Conservation (phyloP, 2,329 filamentous ascomycete genomes). For the Exophiala lecanii-corni region DNA sequence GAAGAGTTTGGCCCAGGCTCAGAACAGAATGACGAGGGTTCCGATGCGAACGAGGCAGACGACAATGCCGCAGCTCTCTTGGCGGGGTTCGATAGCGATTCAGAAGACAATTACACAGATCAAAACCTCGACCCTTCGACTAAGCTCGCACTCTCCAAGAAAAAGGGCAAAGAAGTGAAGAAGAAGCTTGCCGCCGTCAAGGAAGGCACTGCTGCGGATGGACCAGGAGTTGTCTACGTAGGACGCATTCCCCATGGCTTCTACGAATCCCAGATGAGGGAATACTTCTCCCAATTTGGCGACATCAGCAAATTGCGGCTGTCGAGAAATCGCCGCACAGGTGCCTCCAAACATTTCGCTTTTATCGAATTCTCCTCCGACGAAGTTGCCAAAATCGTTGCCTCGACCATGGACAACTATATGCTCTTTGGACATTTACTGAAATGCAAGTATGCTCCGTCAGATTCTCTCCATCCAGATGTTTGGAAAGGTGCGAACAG, state of each 20-base stretch:
- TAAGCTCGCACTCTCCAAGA: conserved; percentile 41
- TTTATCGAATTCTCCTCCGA: conserved; percentile 80
- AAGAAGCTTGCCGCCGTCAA: conserved; percentile 49
- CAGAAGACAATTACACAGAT: conserved; percentile 43
- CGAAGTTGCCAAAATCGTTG: conserved; percentile 84
- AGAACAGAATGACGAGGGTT: conserved; percentile 26
- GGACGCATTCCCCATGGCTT: conserved; percentile 89
- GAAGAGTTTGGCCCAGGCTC: conserved; percentile 29
- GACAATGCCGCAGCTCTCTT: conserved; percentile 53
- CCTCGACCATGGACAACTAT: conserved; percentile 97
- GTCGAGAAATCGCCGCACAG: conserved; percentile 87
- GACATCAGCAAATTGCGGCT: conserved; percentile 72
- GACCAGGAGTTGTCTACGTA: conserved; percentile 78
- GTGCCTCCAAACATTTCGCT: conserved; percentile 86
- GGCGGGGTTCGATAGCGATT: conserved; percentile 54
- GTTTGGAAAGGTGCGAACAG: conserved; percentile 88
- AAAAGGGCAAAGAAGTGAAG: conserved; percentile 43
- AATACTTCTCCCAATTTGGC: conserved; percentile 93
- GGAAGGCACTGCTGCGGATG: conserved; percentile 41
- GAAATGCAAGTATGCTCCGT: conserved; percentile 74
- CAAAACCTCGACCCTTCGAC: conserved; percentile 44
- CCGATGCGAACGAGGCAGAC: conserved; percentile 37
- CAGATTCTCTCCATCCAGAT: conserved; percentile 71
- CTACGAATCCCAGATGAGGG: conserved; percentile 92
- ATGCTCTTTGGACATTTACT: conserved; percentile 91